Percentiles rank a stretch among this genome's conserved stretches.
Conservation (phyloP, 441 rosid species). For the Populus hybrid region DNA sequence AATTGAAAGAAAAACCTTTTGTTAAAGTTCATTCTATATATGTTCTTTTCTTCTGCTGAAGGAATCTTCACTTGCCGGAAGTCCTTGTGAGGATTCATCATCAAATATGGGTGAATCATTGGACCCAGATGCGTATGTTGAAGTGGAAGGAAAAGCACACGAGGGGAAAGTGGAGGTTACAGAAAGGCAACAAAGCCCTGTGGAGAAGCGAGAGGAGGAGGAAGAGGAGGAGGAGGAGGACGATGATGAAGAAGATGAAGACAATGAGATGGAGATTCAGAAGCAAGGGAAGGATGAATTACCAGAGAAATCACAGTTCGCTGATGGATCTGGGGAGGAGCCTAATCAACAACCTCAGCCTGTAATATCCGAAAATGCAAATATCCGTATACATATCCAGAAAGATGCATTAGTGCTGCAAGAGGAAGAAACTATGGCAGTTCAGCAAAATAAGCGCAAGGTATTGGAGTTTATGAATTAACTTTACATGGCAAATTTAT, state of each 20-base stretch:
- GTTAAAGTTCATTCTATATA: not conserved
- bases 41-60: conserved; percentile 23
- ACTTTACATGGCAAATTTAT: not conserved
- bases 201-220: conserved; percentile 35
- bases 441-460: conserved; percentile 47
- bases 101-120: conserved; percentile 68
- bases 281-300: conserved; percentile 35
- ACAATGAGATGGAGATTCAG: conserved; percentile 36
- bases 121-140: conserved; percentile 62
- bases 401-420: conserved; percentile 35
- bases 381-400: conserved; percentile 30
- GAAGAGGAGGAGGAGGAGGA: conserved; percentile 44
- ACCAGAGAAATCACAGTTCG: conserved; percentile 36
- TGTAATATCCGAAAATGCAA: conserved; percentile 37
- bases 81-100: conserved; percentile 68
- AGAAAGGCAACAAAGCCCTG: conserved; percentile 43
- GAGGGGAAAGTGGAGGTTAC: conserved; percentile 41
- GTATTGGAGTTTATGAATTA: conserved; percentile 26
- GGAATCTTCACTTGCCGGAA: conserved; percentile 64
- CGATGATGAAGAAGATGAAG: conserved; percentile 52
- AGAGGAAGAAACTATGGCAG: conserved; percentile 46
- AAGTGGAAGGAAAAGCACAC: conserved; percentile 45
- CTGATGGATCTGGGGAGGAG: conserved; percentile 40
- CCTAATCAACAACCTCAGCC: conserved; percentile 39
- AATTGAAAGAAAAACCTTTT: not conserved